phyloP scores from a whole-genome alignment of 495 filamentous ascomycete species.

The Xylaria bambusicola region DNA sequence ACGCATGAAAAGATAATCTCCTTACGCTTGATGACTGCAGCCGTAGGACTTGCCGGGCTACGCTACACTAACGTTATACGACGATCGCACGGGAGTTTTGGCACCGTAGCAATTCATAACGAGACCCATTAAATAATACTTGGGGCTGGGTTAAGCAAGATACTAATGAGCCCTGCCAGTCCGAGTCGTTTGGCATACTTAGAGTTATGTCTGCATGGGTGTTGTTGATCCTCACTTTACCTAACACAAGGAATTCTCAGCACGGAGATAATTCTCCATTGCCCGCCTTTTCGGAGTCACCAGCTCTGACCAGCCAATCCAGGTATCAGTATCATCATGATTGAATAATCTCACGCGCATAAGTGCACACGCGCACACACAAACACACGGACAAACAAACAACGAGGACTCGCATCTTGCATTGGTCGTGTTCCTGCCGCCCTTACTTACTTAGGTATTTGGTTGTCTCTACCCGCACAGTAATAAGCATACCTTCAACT shows the following conservation, averaged over 20 bases:
- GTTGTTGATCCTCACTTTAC: constrained; percentile 16
- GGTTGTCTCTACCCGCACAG: too few relatives aligned
- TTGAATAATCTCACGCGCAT: too few relatives aligned
- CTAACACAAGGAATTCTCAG: background rate
- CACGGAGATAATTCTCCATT: background rate
- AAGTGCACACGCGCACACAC: too few relatives aligned
- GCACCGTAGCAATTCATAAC: background rate
- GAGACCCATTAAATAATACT: too few relatives aligned
- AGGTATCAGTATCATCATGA: background rate
- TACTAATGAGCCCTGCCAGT: too few relatives aligned
- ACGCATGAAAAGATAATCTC: constrained; percentile 16
- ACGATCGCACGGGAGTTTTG: background rate
- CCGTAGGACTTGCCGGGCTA: constrained; percentile 16
- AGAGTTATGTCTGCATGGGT: constrained; percentile 13
- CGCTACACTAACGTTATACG: constrained; percentile 11
- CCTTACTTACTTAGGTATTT: too few relatives aligned
- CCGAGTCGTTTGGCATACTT: too few relatives aligned
- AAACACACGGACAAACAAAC: too few relatives aligned
- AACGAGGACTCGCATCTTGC: constrained; percentile 1
- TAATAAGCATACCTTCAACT: background rate
- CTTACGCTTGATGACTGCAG: constrained; percentile 15
- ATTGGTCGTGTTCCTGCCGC: background rate
- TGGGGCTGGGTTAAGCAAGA: too few relatives aligned
- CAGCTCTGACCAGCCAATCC: background rate
- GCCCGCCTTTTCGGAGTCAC: background rate